Percentiles rank a stretch among this genome's conserved stretches.
Conservation (phyloP, 768 basidiomycete species). For the Hysterangium stoloniferum region DNA sequence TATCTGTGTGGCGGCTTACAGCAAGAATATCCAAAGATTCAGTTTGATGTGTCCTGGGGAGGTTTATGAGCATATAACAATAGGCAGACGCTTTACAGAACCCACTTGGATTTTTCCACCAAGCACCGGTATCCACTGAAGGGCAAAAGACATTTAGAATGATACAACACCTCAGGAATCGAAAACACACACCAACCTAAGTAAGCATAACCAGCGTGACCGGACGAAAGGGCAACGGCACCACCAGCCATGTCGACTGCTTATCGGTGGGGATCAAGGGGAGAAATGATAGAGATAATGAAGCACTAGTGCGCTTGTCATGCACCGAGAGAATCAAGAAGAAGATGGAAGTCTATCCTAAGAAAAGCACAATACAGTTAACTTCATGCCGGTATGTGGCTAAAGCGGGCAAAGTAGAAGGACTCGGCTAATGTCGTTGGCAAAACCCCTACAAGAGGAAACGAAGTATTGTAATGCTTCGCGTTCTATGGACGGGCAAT, state of each 20-base stretch:
- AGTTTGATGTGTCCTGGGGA: constrained; percentile 41
- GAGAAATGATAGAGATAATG: constrained; percentile 16
- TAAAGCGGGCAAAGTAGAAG: no score
- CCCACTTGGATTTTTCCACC: constrained; percentile 76
- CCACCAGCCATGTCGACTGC: constrained; percentile 47
- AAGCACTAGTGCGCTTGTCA: constrained; percentile 26
- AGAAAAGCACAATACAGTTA: constrained; percentile 15
- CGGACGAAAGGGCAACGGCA: constrained; percentile 23
- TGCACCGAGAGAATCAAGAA: no score
- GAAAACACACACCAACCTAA: not conserved
- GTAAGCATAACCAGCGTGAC: constrained; percentile 1
- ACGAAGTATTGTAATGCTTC: no score
- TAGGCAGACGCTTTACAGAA: constrained; percentile 1
- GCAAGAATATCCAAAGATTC: constrained; percentile 54
- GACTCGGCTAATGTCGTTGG: no score
- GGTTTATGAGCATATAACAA: not conserved
- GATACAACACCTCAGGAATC: constrained; percentile 18
- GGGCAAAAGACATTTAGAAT: constrained; percentile 44
- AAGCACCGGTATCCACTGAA: constrained; percentile 56
- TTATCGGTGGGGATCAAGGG: constrained; percentile 8
- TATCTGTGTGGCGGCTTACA: not conserved
- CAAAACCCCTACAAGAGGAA: no score
- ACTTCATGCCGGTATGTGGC: no score
- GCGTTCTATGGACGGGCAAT: no score
- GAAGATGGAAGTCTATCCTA: constrained; percentile 17